A percentile compares a stretch with the other conserved stretches of the same genome.
phyloP scores from a whole-genome alignment of 1,139 yeast genomes.

The Meyerozyma sp. region DNA sequence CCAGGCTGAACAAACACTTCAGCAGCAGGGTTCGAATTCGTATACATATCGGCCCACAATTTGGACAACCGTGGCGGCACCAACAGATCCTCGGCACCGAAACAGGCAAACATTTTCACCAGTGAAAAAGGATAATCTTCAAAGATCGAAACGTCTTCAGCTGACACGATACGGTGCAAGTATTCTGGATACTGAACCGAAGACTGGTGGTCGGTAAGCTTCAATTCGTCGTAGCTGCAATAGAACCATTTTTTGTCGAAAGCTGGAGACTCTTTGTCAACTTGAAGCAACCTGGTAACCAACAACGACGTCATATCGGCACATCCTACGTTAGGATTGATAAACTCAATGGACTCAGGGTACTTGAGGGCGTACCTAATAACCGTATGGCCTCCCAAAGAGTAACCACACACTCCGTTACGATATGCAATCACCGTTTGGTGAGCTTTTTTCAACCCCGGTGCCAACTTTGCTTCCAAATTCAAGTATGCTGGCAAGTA shows the following conservation, averaged over 20 bases:
- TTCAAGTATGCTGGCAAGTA: conserved; percentile 43
- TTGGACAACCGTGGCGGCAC: conserved; percentile 33
- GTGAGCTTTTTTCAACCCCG: conserved; percentile 8
- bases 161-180: conserved; percentile 28
- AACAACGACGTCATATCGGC: conserved; percentile 40
- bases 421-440: conserved; percentile 18
- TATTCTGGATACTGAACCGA: conserved; percentile 26
- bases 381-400: conserved; percentile 58
- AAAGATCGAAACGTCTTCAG: conserved; percentile 26
- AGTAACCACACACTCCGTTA: conserved; percentile 47
- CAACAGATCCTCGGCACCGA: conserved; percentile 31
- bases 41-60: conserved; percentile 30
- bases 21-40: conserved; percentile 21
- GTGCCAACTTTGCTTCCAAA: conserved; percentile 22
- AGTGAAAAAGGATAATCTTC: conserved; percentile 30
- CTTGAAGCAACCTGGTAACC: conserved; percentile 30
- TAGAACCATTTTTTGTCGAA: conserved; percentile 29
- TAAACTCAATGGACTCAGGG: conserved; percentile 33
- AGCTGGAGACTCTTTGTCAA: conserved; percentile 10
- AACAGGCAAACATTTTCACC: conserved; percentile 33
- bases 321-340: conserved; percentile 46
- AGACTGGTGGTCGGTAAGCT: conserved; percentile 21
- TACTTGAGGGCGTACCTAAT: conserved; percentile 41
- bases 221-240: conserved; percentile 31
- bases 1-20: conserved; percentile 26